Base-by-base conservation (phyloP, 2,329 filamentous ascomycete species). In the Epichloe baconii region DNA sequence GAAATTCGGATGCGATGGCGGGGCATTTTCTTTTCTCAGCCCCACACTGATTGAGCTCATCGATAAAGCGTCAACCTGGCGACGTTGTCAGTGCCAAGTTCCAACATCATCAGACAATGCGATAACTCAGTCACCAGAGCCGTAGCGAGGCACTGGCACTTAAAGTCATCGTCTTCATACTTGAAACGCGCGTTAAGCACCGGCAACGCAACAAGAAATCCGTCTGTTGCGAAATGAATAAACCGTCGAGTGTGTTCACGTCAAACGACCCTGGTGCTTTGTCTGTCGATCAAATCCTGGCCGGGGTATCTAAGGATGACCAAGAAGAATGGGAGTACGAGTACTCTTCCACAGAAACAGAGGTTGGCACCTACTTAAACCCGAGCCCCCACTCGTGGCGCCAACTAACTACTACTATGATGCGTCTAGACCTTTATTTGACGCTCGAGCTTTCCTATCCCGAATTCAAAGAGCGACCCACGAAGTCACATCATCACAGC, bases 291-390 rank as follows among this genome's bases (percentile, higher is more conserved):
- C 59, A 64, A 44, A 48, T 61, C 14, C 35, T 63, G 31, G 48
- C 56, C n/a, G 57, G 63, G 38, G 51, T 62, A 15, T 52, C 56
- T 23, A 54, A 54, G 10, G 68, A 71, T 31, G 74, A 72, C 5
- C 70, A 80, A 53, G 77, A 83, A 47, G 79, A 82, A 48, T 84
- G 79, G 78, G 80, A 84, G 59, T 83, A 83, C 56, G 80, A 84
- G 57, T 84, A 84, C 59, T 83, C 80, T 0, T 65, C 69, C 3
- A 81, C 78, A 0, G 79, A 84, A 59, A 81, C 73, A 14, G 80
- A 84, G 70, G 80, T 78, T 19, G 15, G 45, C 31, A 42, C 11
- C 46, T 11, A 19, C 36, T 7, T 8, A 31, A 31, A 31, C 10
- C 45, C 12, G 35, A 26, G 36, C 36, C 11, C 36, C 6, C 36